Base-by-base conservation (phyloP, 2,329 filamentous ascomycete genomes). In the Ceratocystis ficicola region DNA sequence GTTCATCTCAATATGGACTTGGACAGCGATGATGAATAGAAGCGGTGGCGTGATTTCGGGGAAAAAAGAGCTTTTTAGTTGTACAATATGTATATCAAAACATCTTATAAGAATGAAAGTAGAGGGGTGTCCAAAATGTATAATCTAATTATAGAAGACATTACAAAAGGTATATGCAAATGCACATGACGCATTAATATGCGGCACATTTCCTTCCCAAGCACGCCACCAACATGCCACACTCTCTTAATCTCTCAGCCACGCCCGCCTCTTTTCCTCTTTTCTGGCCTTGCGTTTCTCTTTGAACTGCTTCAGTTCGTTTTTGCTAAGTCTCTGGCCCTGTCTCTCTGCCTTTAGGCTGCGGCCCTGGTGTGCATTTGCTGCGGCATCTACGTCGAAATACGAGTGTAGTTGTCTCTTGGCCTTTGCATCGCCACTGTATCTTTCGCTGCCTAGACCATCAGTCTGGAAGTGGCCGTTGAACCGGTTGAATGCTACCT, bases 311-410 rank as follows among this genome's bases (percentile, higher is more conserved):
- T 95, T 93, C 69, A 99, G 77, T 77, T 99, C 90, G 68, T 88
- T 80, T 79, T 93, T 95, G 66, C 79, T 87, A 28, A 93, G 81
- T 76, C 90, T 91, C 82, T 94, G 92, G 65, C 86, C 85, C 67
- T 88, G 86, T 65, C 94, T 82, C 79, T 99, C 94, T 1, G 91
- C 94, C 76, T 93, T 95, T 67, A 99, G 78, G 73, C 92, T 96
- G 67, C 87, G 84, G 1, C 94, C 94, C 71, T 96, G 87, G 72
- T 99, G 92, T 67, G 84, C 84, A 73, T 95, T 96, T 3, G 92
- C 93, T 2, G 91, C 92, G 3, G 91, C 89, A 74, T 97, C 92
- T 55, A 96, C 92, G 73, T 99, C 93, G 74, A 97, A 99, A 76
- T 87, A 97, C 50, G 91, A 89, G 73, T 89, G 89, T 88, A 97